Conservation (phyloP, 2,329 filamentous ascomycete genomes). For the Aureobasidium sp. region DNA sequence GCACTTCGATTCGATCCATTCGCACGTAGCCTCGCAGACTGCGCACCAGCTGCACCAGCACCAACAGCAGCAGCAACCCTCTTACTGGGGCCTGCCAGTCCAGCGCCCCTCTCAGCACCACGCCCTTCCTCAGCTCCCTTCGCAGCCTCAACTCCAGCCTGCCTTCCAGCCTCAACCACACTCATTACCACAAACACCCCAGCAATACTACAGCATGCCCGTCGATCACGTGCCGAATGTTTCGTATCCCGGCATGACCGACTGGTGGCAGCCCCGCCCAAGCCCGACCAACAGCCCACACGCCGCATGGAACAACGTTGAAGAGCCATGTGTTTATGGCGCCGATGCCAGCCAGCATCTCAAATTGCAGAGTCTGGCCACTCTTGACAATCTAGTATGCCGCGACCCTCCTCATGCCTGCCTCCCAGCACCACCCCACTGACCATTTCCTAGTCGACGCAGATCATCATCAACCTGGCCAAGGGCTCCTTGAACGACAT, state of each 20-base stretch:
- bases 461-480: constrained; percentile 52
- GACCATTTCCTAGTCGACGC: constrained; percentile 39
- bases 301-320: constrained; percentile 7
- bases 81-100: constrained; percentile 6
- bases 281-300: neutral
- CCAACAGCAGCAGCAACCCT: neutral
- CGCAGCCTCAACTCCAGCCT: neutral
- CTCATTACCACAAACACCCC: neutral
- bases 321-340: constrained; percentile 22
- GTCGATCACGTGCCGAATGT: neutral
- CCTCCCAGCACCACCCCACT: neutral
- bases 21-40: neutral
- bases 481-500: constrained; percentile 52
- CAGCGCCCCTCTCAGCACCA: neutral
- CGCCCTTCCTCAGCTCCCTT: neutral
- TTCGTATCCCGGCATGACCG: neutral
- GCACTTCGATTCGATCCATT: neutral
- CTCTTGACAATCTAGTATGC: constrained; percentile 48
- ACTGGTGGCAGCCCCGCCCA: constrained; percentile 3
- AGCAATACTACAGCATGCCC: constrained; percentile 8
- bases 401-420: neutral
- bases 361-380: constrained; percentile 53
- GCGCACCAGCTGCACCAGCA: neutral
- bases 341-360: constrained; percentile 41
- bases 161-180: constrained; percentile 6